phyloP scores from a whole-genome alignment of 1,284 basidiomycete genomes.

The Ganoderma lucidum region DNA sequence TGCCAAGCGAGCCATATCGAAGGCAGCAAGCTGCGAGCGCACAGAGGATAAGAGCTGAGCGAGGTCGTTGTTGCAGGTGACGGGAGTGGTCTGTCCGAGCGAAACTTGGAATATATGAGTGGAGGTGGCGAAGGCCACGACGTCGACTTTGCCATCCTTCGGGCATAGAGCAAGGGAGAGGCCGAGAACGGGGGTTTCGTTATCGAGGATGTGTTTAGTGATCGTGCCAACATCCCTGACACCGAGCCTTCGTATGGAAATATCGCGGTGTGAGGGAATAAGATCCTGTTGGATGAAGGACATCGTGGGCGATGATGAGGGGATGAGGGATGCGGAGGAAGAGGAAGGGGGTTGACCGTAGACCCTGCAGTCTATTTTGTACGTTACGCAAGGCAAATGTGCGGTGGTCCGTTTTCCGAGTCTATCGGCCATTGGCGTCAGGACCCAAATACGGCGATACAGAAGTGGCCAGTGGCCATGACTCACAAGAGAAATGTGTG shows the following conservation, averaged over 20 bases:
- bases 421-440: neutral
- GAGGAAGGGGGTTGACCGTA: neutral
- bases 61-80: neutral
- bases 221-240: neutral
- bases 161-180: slow-evolving; percentile 16
- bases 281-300: slow-evolving; percentile 1
- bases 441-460: neutral
- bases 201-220: slow-evolving; percentile 6
- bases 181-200: slow-evolving; percentile 14
- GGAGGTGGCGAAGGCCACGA: slow-evolving; percentile 21
- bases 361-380: neutral
- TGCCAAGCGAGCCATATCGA: slow-evolving; percentile 27
- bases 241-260: neutral
- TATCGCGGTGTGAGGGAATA: neutral
- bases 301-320: neutral
- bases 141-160: slow-evolving; percentile 13
- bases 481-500: neutral
- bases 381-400: neutral
- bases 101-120: slow-evolving; percentile 21
- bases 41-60: slow-evolving; percentile 7
- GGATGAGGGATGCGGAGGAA: neutral
- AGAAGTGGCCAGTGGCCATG: neutral
- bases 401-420: neutral
- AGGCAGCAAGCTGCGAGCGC: slow-evolving; percentile 15
- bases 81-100: neutral